Evolutionary conservation across 2,329 filamentous ascomycete genomes (phyloP).

Genomic region (Colletotrichum phormii): DNA sequence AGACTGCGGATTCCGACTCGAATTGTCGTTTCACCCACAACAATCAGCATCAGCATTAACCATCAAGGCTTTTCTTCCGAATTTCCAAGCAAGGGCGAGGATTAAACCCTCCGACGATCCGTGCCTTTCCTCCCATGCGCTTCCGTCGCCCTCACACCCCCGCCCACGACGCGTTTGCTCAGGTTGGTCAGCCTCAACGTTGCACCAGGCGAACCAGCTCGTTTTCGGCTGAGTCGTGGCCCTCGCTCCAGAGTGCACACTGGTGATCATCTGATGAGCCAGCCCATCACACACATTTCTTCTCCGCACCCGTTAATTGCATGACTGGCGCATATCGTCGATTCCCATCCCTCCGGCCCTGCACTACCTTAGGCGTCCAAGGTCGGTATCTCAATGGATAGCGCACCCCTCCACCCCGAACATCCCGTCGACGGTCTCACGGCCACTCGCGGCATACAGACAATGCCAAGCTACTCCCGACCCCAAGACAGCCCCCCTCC

Average conservation of each 20-base stretch:
- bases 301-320: slow-evolving; percentile 26
- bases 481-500: not conserved
- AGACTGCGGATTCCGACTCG: slow-evolving; percentile 16
- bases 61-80: slow-evolving; percentile 8
- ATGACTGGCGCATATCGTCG: slow-evolving; percentile 9
- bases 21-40: slow-evolving; percentile 15
- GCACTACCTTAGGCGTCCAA: not conserved
- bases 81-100: slow-evolving; percentile 4
- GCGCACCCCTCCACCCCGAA: not conserved
- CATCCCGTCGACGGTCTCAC: not conserved
- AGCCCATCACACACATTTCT: slow-evolving; percentile 11
- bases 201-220: not conserved
- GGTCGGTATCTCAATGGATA: not conserved
- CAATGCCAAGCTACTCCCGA: not conserved
- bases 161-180: not conserved
- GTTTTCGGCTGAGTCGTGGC: not conserved
- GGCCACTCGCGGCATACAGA: not conserved
- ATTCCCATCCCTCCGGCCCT: not conserved
- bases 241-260: slow-evolving; percentile 5
- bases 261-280: slow-evolving; percentile 33
- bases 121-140: slow-evolving; percentile 20
- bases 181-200: slow-evolving; percentile 1
- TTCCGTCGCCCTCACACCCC: not conserved
- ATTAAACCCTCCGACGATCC: slow-evolving; percentile 26
- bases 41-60: not conserved